Evolutionary conservation across 2,329 filamentous ascomycete genomes (phyloP), one percentile per base, ranked within the genome.

Genomic region (Cordyceps javanica): DNA sequence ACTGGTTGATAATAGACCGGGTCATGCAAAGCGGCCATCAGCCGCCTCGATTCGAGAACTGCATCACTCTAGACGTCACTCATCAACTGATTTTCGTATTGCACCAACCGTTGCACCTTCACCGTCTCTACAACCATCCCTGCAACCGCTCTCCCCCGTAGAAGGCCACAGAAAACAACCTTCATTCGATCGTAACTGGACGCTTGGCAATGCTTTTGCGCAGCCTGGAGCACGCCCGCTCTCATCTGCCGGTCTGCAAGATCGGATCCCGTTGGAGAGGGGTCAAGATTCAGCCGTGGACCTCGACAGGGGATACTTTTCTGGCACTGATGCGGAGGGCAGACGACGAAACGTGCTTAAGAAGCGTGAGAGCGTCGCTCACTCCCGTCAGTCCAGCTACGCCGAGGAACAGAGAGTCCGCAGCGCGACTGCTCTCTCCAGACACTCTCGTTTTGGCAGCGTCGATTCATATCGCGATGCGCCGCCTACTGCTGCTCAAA

Each of bases 241-340:
- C 21, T 83, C 82, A 4, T 81, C 81, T 3, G 72, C 79, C 16
- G 80, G 78, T 14, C 66, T 79, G 32, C 75, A 78, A 30, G 79
- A 82, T 55, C 64, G 73, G 50, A 69, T 71, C 23, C 67, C 67
- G 23, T 73, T 75, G 2, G 73, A 73, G 16, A 64, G 71, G 14
- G 69, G 74, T 13, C 76, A 76, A 61, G 79, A 82, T 59, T 77
- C 77, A 9, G 73, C 75, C 16, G 71, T 77, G 25, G 89, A 95
- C 60, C 71, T 90, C 16, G 94, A 97, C 66, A 83, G 91, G 36
- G 93, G 92, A 25, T 97, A 97, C 71, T 96, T 97, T 68, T 97
- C 93, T 8, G 91, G 92, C 3, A 89, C 88, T 16, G 93, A 97
- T 66, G 78, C 86, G 11, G 91, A 97, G 62, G 82, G 82, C 44